A percentile compares a stretch with the other conserved stretches of the same genome.
Evolutionary conservation across 2,329 filamentous ascomycete genomes (phyloP).

Genomic region (Zymoseptoria tritici): DNA sequence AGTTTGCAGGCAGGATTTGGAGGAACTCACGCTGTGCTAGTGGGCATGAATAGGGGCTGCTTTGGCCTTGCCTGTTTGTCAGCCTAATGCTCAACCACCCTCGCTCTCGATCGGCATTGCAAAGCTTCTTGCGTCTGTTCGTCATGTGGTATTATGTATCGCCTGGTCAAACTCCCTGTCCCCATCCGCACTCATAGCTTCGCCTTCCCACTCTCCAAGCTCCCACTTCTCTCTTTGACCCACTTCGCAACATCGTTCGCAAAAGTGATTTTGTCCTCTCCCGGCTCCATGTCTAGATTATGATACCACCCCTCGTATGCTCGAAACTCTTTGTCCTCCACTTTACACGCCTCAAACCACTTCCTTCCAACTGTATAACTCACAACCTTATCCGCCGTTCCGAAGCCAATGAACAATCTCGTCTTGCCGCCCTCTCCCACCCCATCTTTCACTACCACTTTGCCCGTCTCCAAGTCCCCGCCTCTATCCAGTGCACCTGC

Average conservation of each 20-base stretch:
- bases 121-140: background rate
- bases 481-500: constrained; percentile 71
- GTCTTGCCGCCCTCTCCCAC: constrained; percentile 48
- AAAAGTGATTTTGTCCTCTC: constrained; percentile 29
- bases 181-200: constrained; percentile 5
- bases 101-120: background rate
- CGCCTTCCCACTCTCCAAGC: constrained; percentile 4
- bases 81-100: background rate
- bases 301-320: constrained; percentile 73
- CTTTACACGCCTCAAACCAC: constrained; percentile 51
- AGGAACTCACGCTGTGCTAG: background rate
- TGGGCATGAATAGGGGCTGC: background rate
- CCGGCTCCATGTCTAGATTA: constrained; percentile 43
- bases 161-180: background rate
- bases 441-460: constrained; percentile 37
- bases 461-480: constrained; percentile 50
- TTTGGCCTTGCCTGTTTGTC: background rate
- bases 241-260: constrained; percentile 28
- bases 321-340: constrained; percentile 64
- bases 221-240: constrained; percentile 25
- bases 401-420: constrained; percentile 67
- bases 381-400: constrained; percentile 64
- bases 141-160: background rate
- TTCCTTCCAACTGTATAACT: constrained; percentile 57
- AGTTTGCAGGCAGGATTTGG: background rate